Evolutionary conservation across 305 asterid genomes (phyloP).

Genomic region (Solanum hybrid): DNA sequence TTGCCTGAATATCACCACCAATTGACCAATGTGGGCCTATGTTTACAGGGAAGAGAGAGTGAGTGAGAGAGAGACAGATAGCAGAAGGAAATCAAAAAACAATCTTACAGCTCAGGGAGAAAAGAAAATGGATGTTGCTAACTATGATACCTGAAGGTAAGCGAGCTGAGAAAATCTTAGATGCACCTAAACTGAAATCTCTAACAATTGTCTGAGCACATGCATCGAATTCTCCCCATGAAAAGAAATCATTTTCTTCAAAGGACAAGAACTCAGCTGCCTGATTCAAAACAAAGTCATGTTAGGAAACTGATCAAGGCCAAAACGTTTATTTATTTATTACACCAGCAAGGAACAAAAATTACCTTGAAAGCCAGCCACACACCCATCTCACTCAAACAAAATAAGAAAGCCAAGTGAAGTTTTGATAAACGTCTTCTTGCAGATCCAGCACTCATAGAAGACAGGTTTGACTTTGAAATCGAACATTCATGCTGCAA

Average conservation of each 20-base stretch:
- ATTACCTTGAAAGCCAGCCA: constrained; percentile 73
- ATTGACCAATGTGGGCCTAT: constrained; percentile 36
- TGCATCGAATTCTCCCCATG: constrained; percentile 42
- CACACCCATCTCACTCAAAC: constrained; percentile 62
- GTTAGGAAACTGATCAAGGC: neutral
- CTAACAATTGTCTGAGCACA: constrained; percentile 30
- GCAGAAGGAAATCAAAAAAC: neutral
- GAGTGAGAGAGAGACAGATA: neutral
- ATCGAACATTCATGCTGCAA: constrained; percentile 42
- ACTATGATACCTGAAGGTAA: constrained; percentile 44
- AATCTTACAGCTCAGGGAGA: neutral
- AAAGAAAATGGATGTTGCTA: neutral
- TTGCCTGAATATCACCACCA: constrained; percentile 20
- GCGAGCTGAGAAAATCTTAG: constrained; percentile 27
- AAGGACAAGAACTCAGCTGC: constrained; percentile 54
- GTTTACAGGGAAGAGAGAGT: constrained; percentile 1
- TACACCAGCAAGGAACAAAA: neutral
- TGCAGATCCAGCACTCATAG: constrained; percentile 30
- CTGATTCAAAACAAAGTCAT: constrained; percentile 26
- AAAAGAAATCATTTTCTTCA: constrained; percentile 23
- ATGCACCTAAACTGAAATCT: constrained; percentile 49
- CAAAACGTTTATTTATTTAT: neutral
- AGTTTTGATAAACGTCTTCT: constrained; percentile 33
- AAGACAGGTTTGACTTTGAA: constrained; percentile 15
- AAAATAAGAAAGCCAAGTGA: constrained; percentile 33